Base-by-base conservation (phyloP, 768 basidiomycete genomes). In the Lactifluus piperatus region DNA sequence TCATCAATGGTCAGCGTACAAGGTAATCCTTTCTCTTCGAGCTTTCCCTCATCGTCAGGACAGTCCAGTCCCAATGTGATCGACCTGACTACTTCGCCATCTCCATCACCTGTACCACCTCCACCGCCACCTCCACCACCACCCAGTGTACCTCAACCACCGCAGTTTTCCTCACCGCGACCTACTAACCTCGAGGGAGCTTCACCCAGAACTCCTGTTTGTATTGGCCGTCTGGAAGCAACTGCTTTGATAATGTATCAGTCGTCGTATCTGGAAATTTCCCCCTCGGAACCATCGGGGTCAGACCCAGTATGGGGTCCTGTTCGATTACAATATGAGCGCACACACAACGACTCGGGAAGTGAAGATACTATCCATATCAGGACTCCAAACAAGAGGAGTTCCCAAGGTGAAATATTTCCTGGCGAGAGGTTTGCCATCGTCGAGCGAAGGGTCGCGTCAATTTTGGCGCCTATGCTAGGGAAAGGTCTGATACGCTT, bases 231-330 rank as follows among this genome's bases (percentile, higher is more conserved):
- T 58, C 76, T 94, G 36, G 77, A 78, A n/a, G 85, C 85, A 20
- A 90, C 87, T 18, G 91, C 90, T 14, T 80, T 94, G 27, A 83
- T 94, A 34, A 77, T 93, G n/a, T 90, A 91, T 70, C 91, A 88
- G 8, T 80, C 88, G 18, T 68, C 79, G 29, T 93, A 91, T 69
- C 72, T 93, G 36, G 68, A 75, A 52, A 77, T 78, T 13, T 56
- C 62, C n/a, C 58, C 58, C 7, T 61, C 55, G 22, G 55, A 51
- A 24, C 22, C 51, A 46, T 70, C 73, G 48, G 49, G 60, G 49
- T 68, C 63, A 45, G 83, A 84, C 27, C 65, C 72, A 7, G 85
- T 89, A 56, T 90, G 84, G 82, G 84, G 79, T 3, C 74, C 78
- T 37, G 86, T 91, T 24, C 81, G 83, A 57, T 73, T 89, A 52